Percentiles rank a stretch among this genome's conserved stretches.
Evolutionary conservation across 805 yeast species (phyloP).

Genomic region (Wickerhamomyces tratensis): DNA sequence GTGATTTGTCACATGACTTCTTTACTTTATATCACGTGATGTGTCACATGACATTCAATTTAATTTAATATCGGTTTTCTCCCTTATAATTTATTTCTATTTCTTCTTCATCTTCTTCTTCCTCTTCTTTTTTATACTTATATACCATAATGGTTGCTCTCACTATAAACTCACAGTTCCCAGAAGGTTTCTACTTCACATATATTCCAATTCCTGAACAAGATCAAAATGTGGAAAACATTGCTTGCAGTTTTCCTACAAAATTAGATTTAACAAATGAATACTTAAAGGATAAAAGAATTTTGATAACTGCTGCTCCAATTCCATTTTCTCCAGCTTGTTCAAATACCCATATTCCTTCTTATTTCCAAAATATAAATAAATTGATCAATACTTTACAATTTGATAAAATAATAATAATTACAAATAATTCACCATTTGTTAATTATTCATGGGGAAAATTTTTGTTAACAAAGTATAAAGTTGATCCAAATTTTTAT

Average conservation of each 20-base stretch:
- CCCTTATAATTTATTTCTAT: too few species aligned
- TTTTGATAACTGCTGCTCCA: conserved; percentile 69
- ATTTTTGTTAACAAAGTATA: conserved; percentile 22
- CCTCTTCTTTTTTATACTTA: too few species aligned
- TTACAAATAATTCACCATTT: conserved; percentile 65
- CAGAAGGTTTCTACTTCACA: conserved; percentile 18
- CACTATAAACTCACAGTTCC: conserved; percentile 15
- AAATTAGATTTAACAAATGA: conserved; percentile 15
- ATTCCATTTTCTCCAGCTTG: conserved; percentile 88
- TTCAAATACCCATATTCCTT: conserved; percentile 59
- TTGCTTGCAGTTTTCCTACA: conserved; percentile 17
- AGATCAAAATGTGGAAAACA: neutral
- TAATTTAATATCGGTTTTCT: too few species aligned
- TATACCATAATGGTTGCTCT: conserved; percentile 7
- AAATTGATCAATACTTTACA: neutral
- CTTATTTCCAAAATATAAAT: neutral
- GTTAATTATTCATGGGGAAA: conserved; percentile 63
- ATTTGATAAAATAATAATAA: conserved; percentile 47
- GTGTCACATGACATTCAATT: too few species aligned
- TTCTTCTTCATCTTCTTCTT: too few species aligned
- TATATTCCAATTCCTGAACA: conserved; percentile 17
- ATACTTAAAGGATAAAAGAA: conserved; percentile 20
- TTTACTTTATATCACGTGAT: too few species aligned
- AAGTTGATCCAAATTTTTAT: conserved; percentile 11
- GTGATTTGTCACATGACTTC: too few species aligned